Evolutionary conservation across 768 basidiomycete species (phyloP).

Genomic region (Leucocoprinus birnbaumii): DNA sequence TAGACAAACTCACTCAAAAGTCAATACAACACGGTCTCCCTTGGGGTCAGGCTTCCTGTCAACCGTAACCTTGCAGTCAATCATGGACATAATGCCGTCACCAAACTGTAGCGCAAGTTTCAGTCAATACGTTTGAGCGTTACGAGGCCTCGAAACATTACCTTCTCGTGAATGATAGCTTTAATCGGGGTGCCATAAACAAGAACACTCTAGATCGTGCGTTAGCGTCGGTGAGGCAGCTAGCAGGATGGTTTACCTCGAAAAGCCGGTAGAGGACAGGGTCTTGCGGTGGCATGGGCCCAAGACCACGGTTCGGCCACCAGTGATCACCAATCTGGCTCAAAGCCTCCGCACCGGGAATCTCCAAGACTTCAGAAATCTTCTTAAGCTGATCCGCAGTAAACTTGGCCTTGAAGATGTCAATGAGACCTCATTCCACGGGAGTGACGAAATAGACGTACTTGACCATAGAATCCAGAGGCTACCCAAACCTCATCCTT

Average conservation of each 20-base stretch:
- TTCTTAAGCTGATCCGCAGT: conserved; percentile 53
- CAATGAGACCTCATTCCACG: neutral
- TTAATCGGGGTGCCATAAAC: conserved; percentile 83
- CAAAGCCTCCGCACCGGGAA: conserved; percentile 36
- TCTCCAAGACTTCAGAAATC: conserved; percentile 47
- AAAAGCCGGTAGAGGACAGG: conserved; percentile 81
- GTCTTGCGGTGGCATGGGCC: conserved; percentile 71
- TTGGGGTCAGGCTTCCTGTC: conserved; percentile 71
- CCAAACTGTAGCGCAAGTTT: conserved; percentile 75
- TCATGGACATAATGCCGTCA: conserved; percentile 89
- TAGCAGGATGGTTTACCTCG: conserved; percentile 49
- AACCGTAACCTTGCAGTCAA: conserved; percentile 73
- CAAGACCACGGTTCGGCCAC: conserved; percentile 74
- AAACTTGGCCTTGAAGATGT: conserved; percentile 64
- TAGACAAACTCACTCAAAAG: conserved; percentile 61
- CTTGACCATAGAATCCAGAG: conserved; percentile 80
- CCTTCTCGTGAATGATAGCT: conserved; percentile 83
- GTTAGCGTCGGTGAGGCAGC: neutral
- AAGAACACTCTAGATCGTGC: conserved; percentile 48
- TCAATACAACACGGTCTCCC: conserved; percentile 76
- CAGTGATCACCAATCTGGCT: conserved; percentile 58
- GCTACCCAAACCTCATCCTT: conserved; percentile 84
- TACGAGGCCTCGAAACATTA: conserved; percentile 19
- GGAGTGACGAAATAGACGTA: conserved; percentile 21
- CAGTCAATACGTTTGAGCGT: neutral